Conservation (phyloP, 768 basidiomycete genomes). For the Macrolepiota dolichaula region DNA sequence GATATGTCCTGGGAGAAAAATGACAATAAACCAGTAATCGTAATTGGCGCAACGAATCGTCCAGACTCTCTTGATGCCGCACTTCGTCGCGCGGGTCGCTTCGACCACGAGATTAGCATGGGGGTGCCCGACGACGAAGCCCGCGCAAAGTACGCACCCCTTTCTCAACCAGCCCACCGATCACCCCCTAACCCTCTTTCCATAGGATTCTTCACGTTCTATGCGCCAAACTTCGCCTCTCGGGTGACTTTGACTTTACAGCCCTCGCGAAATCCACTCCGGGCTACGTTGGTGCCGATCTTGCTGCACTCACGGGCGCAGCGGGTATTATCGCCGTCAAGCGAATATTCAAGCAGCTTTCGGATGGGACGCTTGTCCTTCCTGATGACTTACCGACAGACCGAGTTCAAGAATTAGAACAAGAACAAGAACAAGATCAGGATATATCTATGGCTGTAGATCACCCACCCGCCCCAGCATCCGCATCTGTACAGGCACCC, state of each 20-base stretch:
- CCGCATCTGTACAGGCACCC: constrained; percentile 3
- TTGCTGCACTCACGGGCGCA: constrained; percentile 86
- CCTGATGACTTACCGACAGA: constrained; percentile 32
- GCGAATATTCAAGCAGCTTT: constrained; percentile 83
- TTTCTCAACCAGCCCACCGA: not conserved
- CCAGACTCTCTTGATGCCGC: constrained; percentile 95
- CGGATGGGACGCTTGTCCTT: constrained; percentile 60
- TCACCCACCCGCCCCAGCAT: constrained; percentile 14
- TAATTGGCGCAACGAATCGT: constrained; percentile 95
- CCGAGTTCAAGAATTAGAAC: constrained; percentile 21
- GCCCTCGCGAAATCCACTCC: constrained; percentile 90
- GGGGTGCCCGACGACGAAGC: constrained; percentile 93
- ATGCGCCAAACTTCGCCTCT: constrained; percentile 77
- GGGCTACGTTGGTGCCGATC: constrained; percentile 95
- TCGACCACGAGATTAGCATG: constrained; percentile 98
- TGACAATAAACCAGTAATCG: constrained; percentile 87
- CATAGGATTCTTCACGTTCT: constrained; percentile 86
- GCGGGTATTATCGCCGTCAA: constrained; percentile 97
- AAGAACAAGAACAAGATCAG: constrained; percentile 21
- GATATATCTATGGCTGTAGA: constrained; percentile 46
- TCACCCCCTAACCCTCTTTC: not conserved
- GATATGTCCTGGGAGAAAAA: constrained; percentile 96
- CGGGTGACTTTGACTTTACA: constrained; percentile 85
- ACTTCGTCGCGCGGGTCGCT: constrained; percentile 87
- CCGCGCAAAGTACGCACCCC: constrained; percentile 70